Percentiles rank a stretch among this genome's conserved stretches.
These are phyloP conservation scores for Ganoderma leucocontextum DNA, from an alignment of 1,284 basidiomycete species.

Conservation along the genomic window DNA sequence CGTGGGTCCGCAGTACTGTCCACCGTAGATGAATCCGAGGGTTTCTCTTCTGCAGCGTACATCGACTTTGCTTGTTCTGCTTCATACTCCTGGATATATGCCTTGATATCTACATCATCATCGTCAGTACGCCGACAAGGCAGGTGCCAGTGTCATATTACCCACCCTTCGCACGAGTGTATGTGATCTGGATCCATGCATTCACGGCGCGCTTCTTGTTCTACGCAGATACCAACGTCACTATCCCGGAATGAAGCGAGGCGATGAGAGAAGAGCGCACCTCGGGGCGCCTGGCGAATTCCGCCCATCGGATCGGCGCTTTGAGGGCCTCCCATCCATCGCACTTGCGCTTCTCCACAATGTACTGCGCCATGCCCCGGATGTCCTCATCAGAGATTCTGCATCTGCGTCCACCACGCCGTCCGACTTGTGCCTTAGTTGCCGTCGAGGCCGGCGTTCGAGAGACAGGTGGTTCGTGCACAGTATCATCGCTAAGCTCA, in stretches of 20 bases:
- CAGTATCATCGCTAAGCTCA: background rate
- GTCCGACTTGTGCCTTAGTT: background rate
- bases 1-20: background rate
- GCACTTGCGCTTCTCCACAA: conserved; percentile 12
- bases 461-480: background rate
- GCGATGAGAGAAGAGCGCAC: conserved; percentile 2
- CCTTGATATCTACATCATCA: background rate
- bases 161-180: background rate
- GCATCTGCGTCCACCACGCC: background rate
- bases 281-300: conserved; percentile 21
- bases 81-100: background rate
- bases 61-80: background rate
- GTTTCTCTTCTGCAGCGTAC: background rate
- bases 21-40: background rate
- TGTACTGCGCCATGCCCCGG: conserved; percentile 16
- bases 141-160: background rate
- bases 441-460: background rate
- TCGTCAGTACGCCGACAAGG: background rate
- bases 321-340: background rate
- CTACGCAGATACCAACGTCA: background rate
- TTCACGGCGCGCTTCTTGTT: background rate
- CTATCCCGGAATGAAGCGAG: no score
- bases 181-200: conserved; percentile 1
- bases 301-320: conserved; percentile 15
- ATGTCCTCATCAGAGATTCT: conserved; percentile 21